Conservation (phyloP, 768 basidiomycete species). For the Leccinum boreale region DNA sequence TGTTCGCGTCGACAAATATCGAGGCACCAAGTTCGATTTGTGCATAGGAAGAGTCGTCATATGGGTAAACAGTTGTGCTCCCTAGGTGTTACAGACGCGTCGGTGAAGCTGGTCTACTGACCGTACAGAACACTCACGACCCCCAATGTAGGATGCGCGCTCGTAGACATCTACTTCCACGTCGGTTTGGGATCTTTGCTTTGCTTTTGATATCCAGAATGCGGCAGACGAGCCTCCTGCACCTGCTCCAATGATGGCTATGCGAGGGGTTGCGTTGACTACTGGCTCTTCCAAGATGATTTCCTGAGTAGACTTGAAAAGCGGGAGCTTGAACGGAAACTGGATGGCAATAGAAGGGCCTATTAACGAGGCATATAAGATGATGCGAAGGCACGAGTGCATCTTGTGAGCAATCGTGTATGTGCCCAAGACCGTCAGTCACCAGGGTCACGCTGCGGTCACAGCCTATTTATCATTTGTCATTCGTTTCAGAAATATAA, state of each 20-base stretch:
- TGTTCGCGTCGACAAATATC: conserved; percentile 81
- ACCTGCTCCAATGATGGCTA: conserved; percentile 90
- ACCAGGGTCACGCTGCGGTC: neutral
- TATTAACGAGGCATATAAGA: conserved; percentile 22
- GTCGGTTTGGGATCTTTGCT: conserved; percentile 63
- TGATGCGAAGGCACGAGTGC: conserved; percentile 13
- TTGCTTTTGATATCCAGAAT: conserved; percentile 79
- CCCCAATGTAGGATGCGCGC: conserved; percentile 70
- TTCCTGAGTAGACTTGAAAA: conserved; percentile 41
- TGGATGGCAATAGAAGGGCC: conserved; percentile 33
- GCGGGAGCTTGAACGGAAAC: conserved; percentile 55
- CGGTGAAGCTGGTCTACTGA: neutral
- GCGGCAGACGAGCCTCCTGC: conserved; percentile 84
- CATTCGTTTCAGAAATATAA: neutral
- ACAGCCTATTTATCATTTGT: neutral
- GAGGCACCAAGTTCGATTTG: conserved; percentile 83
- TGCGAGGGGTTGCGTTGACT: conserved; percentile 40
- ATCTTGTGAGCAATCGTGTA: conserved; percentile 5
- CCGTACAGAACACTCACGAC: conserved; percentile 55
- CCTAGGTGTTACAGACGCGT: conserved; percentile 42
- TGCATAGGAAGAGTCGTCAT: conserved; percentile 52
- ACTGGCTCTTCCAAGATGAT: conserved; percentile 16
- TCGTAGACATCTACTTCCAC: conserved; percentile 87
- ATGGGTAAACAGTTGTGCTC: conserved; percentile 74
- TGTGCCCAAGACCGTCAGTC: neutral